Evolutionary conservation across 768 basidiomycete species (phyloP).

Genomic region (Boletus rex-veris): DNA sequence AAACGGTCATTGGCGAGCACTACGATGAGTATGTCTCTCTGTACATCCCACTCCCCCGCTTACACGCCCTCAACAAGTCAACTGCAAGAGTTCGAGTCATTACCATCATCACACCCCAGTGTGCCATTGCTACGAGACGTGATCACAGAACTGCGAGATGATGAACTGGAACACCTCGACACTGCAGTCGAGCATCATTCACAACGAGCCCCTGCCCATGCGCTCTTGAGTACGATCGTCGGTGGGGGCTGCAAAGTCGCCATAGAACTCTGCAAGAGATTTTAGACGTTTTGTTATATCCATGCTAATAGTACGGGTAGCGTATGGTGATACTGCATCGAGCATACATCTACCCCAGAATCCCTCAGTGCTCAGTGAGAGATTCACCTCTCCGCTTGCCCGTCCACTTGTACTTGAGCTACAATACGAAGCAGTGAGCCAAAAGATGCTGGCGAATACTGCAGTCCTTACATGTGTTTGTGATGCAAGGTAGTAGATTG

Average conservation of each 20-base stretch:
- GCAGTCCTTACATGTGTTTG: slow-evolving; percentile 36
- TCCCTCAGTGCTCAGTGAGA: slow-evolving; percentile 30
- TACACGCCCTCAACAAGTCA: slow-evolving; percentile 50
- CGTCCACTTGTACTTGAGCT: slow-evolving; percentile 55
- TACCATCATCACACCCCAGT: slow-evolving; percentile 71
- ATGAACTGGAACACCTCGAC: slow-evolving; percentile 92
- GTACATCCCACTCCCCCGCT: not conserved
- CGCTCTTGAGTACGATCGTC: slow-evolving; percentile 80
- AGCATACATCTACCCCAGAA: not conserved
- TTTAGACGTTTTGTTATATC: slow-evolving; percentile 40
- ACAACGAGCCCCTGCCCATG: slow-evolving; percentile 89
- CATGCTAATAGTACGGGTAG: not conserved
- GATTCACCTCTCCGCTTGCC: slow-evolving; percentile 48
- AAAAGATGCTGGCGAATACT: slow-evolving; percentile 16
- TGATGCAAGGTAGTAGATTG: slow-evolving; percentile 45
- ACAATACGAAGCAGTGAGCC: slow-evolving; percentile 3
- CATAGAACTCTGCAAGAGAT: slow-evolving; percentile 82
- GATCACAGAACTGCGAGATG: slow-evolving; percentile 84
- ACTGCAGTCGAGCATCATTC: slow-evolving; percentile 85
- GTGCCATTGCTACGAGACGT: slow-evolving; percentile 69
- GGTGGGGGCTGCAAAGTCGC: slow-evolving; percentile 86
- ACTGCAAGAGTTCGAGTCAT: slow-evolving; percentile 64
- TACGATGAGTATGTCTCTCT: slow-evolving; percentile 84
- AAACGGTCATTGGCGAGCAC: slow-evolving; percentile 97
- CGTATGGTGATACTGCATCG: slow-evolving; percentile 1